Conservation (phyloP, 257 asterid species). For the Salvia miltiorrhiza region DNA sequence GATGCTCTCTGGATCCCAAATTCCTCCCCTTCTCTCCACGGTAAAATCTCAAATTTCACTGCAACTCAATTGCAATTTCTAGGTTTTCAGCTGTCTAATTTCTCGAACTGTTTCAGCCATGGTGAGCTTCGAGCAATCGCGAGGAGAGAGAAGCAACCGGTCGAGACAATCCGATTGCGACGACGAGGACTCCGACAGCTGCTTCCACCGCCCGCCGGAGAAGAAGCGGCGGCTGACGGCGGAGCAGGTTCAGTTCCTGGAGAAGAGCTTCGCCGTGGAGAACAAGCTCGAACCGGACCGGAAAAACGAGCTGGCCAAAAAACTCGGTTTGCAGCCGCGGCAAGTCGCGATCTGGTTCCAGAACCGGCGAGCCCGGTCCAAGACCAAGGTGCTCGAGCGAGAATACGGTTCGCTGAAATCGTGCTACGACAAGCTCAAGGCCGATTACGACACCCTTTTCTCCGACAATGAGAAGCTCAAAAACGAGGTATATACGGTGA, state of each 20-base stretch:
- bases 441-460: constrained; percentile 50
- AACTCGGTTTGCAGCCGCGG: constrained; percentile 70
- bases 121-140: neutral
- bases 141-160: neutral
- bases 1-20: constrained; percentile 64
- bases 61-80: no score
- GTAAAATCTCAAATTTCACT: constrained; percentile 33
- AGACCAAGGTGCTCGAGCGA: constrained; percentile 68
- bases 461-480: constrained; percentile 56
- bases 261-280: constrained; percentile 73
- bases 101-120: neutral
- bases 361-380: constrained; percentile 78
- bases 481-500: constrained; percentile 54
- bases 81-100: no score
- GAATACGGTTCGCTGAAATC: constrained; percentile 60
- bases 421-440: constrained; percentile 53
- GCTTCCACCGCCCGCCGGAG: constrained; percentile 51
- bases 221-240: constrained; percentile 67
- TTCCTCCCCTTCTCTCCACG: constrained; percentile 59
- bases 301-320: constrained; percentile 65
- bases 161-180: neutral
- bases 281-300: constrained; percentile 87
- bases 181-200: constrained; percentile 36
- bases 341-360: constrained; percentile 96
- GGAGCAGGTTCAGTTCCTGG: constrained; percentile 73